These are phyloP conservation scores for Rosa hybrid DNA, from an alignment of 331 rosid genomes.

Conservation along the genomic window DNA sequence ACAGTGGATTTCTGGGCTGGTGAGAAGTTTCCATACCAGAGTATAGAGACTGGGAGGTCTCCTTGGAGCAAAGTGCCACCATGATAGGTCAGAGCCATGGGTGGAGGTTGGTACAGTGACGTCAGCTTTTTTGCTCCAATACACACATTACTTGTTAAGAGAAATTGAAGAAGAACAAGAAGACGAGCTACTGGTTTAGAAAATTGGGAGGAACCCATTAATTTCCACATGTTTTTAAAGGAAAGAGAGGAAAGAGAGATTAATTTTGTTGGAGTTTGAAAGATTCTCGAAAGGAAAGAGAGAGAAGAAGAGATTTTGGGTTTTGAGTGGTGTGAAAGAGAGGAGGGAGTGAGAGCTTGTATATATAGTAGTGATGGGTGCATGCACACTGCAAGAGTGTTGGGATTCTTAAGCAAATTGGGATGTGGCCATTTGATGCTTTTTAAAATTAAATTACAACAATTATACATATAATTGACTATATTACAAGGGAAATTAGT, in stretches of 20 bases:
- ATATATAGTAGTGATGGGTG: slow-evolving; percentile 27
- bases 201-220: slow-evolving; percentile 21
- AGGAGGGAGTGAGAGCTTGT: slow-evolving; percentile 1
- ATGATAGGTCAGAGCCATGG: slow-evolving; percentile 29
- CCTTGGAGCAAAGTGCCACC: slow-evolving; percentile 37
- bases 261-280: not conserved
- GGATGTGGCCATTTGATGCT: not conserved
- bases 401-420: not conserved
- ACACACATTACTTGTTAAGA: slow-evolving; percentile 4
- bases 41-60: slow-evolving; percentile 23
- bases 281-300: not conserved
- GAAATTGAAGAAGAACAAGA: slow-evolving; percentile 2
- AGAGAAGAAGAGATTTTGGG: not conserved
- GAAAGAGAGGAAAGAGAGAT: not conserved
- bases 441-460: not conserved
- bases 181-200: not conserved
- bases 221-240: not conserved
- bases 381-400: slow-evolving; percentile 15
- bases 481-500: not conserved
- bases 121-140: slow-evolving; percentile 31
- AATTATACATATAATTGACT: not conserved
- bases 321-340: not conserved
- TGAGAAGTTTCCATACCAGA: slow-evolving; percentile 43
- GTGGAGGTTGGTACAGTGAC: slow-evolving; percentile 30
- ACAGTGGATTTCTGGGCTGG: slow-evolving; percentile 34